Evolutionary conservation across 1,284 basidiomycete species (phyloP).

Genomic region (Phenoliferia sp.): DNA sequence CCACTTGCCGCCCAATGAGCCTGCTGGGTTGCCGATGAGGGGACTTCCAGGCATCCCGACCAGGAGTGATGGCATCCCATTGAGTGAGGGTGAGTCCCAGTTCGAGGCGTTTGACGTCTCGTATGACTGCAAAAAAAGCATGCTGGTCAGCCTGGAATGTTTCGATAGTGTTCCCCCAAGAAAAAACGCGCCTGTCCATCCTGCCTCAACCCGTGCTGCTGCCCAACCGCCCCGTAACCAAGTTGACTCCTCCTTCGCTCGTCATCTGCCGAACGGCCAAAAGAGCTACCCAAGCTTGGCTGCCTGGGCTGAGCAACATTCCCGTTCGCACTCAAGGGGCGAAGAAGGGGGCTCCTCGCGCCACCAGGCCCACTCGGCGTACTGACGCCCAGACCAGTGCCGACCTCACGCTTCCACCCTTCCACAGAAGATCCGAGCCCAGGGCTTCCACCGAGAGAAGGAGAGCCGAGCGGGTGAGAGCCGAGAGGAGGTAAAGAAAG

Average conservation of each 20-base stretch:
- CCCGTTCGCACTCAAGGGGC: background rate
- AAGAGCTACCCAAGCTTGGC: background rate
- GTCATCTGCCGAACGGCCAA: background rate
- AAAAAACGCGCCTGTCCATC: background rate
- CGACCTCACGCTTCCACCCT: constrained; percentile 4
- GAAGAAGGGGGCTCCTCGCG: background rate
- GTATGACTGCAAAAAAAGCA: background rate
- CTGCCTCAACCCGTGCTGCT: background rate
- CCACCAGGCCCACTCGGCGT: background rate
- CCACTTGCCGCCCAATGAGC: constrained; percentile 91
- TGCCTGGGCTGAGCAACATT: background rate
- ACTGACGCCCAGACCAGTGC: constrained; percentile 1
- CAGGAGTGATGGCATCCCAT: constrained; percentile 7
- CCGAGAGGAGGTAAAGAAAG: constrained; percentile 2
- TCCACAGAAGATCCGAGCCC: background rate
- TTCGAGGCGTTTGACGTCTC: background rate
- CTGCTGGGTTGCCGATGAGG: constrained; percentile 45
- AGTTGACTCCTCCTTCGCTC: background rate
- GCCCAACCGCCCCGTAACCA: background rate
- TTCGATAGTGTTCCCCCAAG: too few relatives aligned
- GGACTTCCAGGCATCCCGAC: background rate
- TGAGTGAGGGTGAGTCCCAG: constrained; percentile 5
- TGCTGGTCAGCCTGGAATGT: too few relatives aligned
- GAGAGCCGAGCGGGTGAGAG: constrained; percentile 12
- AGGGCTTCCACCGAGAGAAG: background rate